Conservation (phyloP, 2,329 filamentous ascomycete genomes). For the Fusarium tupiense region DNA sequence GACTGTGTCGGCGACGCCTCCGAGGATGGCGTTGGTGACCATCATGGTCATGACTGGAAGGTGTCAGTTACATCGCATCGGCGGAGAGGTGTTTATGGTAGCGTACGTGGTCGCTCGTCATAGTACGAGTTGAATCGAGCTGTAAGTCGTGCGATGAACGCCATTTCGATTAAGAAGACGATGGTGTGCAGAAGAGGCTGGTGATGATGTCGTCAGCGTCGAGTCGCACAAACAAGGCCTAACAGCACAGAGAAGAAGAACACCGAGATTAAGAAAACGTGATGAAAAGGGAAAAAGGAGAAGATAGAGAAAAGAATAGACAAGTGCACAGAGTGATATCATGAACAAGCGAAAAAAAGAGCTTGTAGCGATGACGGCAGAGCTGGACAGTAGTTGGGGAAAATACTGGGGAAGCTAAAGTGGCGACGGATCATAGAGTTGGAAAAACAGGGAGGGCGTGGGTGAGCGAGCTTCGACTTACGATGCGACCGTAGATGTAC, state of each 20-base stretch:
- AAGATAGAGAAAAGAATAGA: background rate
- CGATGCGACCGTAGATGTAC: constrained; percentile 39
- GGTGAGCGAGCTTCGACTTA: constrained; percentile 11
- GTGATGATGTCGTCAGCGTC: constrained; percentile 34
- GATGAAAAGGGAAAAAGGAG: background rate
- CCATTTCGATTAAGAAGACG: constrained; percentile 89
- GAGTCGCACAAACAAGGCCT: constrained; percentile 31
- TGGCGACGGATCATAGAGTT: constrained; percentile 36
- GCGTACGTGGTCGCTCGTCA: constrained; percentile 82
- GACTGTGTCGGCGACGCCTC: constrained; percentile 95
- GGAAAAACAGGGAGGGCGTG: constrained; percentile 15
- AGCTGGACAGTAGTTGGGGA: constrained; percentile 21
- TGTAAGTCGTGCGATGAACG: constrained; percentile 81
- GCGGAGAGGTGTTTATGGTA: background rate
- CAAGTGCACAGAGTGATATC: background rate
- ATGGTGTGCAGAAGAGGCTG: constrained; percentile 89
- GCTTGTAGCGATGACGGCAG: constrained; percentile 17
- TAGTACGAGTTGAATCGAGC: constrained; percentile 95
- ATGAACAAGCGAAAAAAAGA: constrained; percentile 5
- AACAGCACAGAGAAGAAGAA: background rate
- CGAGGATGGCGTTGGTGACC: constrained; percentile 96
- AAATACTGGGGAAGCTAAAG: constrained; percentile 31
- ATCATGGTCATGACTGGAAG: constrained; percentile 90
- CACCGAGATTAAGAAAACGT: background rate
- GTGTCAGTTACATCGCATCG: background rate